A percentile compares a stretch with the other conserved stretches of the same genome.
phyloP scores from a whole-genome alignment of 2,329 filamentous ascomycete species.

The Penicillium sp. region DNA sequence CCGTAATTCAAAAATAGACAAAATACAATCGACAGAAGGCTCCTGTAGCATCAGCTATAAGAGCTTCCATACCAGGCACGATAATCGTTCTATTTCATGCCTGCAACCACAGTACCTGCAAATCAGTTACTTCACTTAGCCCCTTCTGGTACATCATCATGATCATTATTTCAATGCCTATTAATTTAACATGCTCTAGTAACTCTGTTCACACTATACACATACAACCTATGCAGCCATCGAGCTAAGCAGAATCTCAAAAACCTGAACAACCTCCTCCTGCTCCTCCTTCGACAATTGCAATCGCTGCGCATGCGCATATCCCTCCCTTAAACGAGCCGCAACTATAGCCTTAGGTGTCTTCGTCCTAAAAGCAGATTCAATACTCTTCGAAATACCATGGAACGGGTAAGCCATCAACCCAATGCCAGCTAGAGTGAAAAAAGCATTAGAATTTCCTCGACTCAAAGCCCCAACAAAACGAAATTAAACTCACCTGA shows the following conservation, averaged over 20 bases:
- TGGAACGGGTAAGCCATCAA: slow-evolving; percentile 29
- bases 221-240: slow-evolving; percentile 1
- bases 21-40: too few relatives aligned
- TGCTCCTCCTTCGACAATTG: slow-evolving; percentile 19
- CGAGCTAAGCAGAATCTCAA: slow-evolving; percentile 18
- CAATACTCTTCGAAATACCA: slow-evolving; percentile 28
- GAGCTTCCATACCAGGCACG: too few relatives aligned
- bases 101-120: too few relatives aligned
- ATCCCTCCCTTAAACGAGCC: slow-evolving; percentile 22
- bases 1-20: too few relatives aligned
- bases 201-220: too few relatives aligned
- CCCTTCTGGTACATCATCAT: too few relatives aligned
- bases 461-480: not conserved
- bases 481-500: slow-evolving; percentile 18
- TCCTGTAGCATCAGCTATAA: too few relatives aligned
- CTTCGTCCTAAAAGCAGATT: slow-evolving; percentile 22
- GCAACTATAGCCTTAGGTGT: slow-evolving; percentile 23
- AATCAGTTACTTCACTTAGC: too few relatives aligned
- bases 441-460: not conserved
- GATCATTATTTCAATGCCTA: too few relatives aligned
- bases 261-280: slow-evolving; percentile 19
- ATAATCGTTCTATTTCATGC: too few relatives aligned
- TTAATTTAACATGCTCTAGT: too few relatives aligned
- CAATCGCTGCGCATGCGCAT: slow-evolving; percentile 16
- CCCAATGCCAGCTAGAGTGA: slow-evolving; percentile 21